Base-by-base conservation (phyloP, 495 filamentous ascomycete genomes). In the Bacidia rubella region DNA sequence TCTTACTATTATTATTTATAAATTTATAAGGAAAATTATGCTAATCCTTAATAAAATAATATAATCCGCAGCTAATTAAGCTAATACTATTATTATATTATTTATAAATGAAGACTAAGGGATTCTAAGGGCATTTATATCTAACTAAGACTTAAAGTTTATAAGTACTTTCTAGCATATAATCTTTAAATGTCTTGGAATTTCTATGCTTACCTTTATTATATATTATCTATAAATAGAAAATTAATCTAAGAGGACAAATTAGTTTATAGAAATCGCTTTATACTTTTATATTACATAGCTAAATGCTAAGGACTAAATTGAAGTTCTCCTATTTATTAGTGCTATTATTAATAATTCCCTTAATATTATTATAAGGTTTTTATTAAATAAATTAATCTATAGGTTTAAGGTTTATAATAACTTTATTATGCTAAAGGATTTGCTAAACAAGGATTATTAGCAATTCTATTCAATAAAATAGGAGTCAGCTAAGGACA, bases 91-190 rank as follows among this genome's bases (percentile, higher is more conserved):
- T 19, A 2, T 49, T 49, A 49, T 22, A 49, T 2, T 5, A 11
- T 32, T 49, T 22, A 49, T 49, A 49, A n/a, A 49, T 22, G n/a
- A 29, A 9, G 19, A 44, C 41, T 44, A 44, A 44, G 20, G 20
- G 5, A 20, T 44, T 20, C 20, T 20, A 9, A 9, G 17, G 7
- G 9, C 20, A 9, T 44, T 44, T 44, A 44, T 44, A 7, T 44
- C 19, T 9, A 20, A 44, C 19, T 17, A 44, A 9, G 20, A 44
- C 19, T 9, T 44, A 9, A 5, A 17, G 5, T 44, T 44, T 44
- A 44, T 44, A 22, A 9, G 5, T 44, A 35, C 19, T 9, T 44
- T 44, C 20, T 44, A 22, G 41, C 7, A 22, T 5, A 20, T 17
- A 5, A 44, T 44, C 5, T 44, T 44, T 48, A 48, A 48, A 23